Conservation (phyloP, 2,329 filamentous ascomycete species). For the Helminthosporium solani region DNA sequence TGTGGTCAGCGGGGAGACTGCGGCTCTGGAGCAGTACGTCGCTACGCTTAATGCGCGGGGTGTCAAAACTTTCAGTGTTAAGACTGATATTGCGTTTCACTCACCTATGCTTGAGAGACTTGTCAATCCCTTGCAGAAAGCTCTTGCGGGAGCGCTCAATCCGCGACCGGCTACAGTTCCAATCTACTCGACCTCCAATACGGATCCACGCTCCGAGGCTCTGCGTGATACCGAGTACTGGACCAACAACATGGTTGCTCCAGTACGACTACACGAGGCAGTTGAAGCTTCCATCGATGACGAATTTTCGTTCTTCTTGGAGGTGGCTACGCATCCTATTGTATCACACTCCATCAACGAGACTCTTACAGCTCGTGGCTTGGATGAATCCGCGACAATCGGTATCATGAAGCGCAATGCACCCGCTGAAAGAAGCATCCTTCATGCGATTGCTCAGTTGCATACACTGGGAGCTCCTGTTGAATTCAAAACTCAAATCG, state of each 20-base stretch:
- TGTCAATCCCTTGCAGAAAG: constrained; percentile 26
- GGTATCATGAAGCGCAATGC: constrained; percentile 36
- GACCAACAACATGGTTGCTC: constrained; percentile 44
- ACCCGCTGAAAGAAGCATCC: constrained; percentile 26
- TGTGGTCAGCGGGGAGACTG: constrained; percentile 34
- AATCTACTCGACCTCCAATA: constrained; percentile 42
- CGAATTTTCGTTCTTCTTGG: constrained; percentile 44
- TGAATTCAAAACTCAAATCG: constrained; percentile 19
- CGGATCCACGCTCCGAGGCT: constrained; percentile 22
- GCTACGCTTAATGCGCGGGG: constrained; percentile 18
- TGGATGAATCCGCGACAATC: constrained; percentile 35
- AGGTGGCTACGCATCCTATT: constrained; percentile 47
- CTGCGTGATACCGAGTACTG: constrained; percentile 40
- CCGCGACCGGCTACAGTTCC: constrained; percentile 20
- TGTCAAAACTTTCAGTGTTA: constrained; percentile 39
- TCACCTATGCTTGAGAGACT: constrained; percentile 40
- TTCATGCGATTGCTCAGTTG: constrained; percentile 32
- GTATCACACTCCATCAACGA: constrained; percentile 47
- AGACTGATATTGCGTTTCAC: constrained; percentile 48
- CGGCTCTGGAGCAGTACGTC: constrained; percentile 24
- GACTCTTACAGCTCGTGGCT: constrained; percentile 34
- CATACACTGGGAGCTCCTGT: constrained; percentile 32
- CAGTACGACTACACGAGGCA: constrained; percentile 41
- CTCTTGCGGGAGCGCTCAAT: constrained; percentile 10
- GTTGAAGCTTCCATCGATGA: constrained; percentile 42